Percentiles rank a stretch among this genome's conserved stretches.
Conservation (phyloP, 1,139 yeast species). For the Nadsonia commutata region DNA sequence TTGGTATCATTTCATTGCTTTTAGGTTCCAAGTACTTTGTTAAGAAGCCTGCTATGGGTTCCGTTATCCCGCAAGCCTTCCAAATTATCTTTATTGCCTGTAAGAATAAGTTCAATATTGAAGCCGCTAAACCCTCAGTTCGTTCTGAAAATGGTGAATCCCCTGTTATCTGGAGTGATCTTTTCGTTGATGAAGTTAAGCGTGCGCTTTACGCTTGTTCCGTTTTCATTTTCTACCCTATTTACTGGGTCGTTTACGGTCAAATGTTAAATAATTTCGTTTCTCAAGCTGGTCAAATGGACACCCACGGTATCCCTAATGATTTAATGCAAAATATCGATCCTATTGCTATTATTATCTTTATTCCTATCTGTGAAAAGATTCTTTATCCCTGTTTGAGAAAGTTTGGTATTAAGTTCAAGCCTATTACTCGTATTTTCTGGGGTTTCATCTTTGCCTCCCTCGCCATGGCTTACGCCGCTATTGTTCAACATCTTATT, state of each 20-base stretch:
- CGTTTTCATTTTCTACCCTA: conserved; percentile 46
- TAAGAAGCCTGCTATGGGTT: conserved; percentile 48
- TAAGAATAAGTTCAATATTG: conserved; percentile 36
- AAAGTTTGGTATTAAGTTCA: conserved; percentile 27
- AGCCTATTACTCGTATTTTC: conserved; percentile 55
- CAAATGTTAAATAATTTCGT: conserved; percentile 53
- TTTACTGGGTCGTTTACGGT: conserved; percentile 55
- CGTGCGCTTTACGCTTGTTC: conserved; percentile 48
- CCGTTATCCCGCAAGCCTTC: conserved; percentile 44
- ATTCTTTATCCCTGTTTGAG: conserved; percentile 42
- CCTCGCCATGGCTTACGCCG: conserved; percentile 63
- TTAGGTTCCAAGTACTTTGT: conserved; percentile 45
- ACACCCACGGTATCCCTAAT: conserved; percentile 48
- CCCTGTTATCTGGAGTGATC: conserved; percentile 41
- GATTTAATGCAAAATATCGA: conserved; percentile 51
- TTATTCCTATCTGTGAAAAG: conserved; percentile 45
- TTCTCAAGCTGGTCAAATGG: conserved; percentile 53
- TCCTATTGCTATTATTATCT: conserved; percentile 44
- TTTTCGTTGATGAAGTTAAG: conserved; percentile 47
- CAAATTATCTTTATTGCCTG: conserved; percentile 32
- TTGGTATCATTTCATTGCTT: conserved; percentile 41
- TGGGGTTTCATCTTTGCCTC: conserved; percentile 64
- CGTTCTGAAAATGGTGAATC: conserved; percentile 25
- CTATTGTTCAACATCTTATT: conserved; percentile 61
- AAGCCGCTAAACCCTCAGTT: conserved; percentile 41